Percentiles rank a stretch among this genome's conserved stretches.
These are phyloP conservation scores for Mycena rosella DNA, from an alignment of 768 basidiomycete genomes.

Conservation along the genomic window DNA sequence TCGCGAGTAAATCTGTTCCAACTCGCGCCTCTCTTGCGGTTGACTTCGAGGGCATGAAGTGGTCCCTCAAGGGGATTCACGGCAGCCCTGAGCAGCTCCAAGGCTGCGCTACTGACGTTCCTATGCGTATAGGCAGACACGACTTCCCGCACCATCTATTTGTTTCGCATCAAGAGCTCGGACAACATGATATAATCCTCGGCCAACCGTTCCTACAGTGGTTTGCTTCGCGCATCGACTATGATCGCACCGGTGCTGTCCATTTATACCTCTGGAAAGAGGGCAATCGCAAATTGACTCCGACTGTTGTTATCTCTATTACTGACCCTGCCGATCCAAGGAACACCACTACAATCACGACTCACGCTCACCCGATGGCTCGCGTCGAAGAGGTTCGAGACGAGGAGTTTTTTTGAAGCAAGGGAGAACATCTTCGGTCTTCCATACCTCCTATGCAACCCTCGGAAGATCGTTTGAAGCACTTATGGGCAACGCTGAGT, in stretches of 20 bases:
- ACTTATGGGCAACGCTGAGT: constrained; percentile 35
- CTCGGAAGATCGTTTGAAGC: constrained; percentile 36
- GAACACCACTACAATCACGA: constrained; percentile 2
- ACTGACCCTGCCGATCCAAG: constrained; percentile 19
- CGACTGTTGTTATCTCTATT: constrained; percentile 11
- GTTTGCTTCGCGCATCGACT: not conserved
- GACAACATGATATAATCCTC: not conserved
- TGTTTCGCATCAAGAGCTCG: not conserved
- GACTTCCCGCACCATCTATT: too few relatives aligned
- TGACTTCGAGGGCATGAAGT: constrained; percentile 28
- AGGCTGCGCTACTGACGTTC: constrained; percentile 23
- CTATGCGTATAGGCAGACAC: not conserved
- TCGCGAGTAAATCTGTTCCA: constrained; percentile 1
- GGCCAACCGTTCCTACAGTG: not conserved
- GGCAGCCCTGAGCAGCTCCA: constrained; percentile 23
- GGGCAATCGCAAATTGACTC: not conserved
- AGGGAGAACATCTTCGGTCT: constrained; percentile 7
- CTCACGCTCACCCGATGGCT: not conserved
- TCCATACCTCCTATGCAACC: constrained; percentile 23
- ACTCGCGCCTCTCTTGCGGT: not conserved
- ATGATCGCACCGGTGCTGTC: constrained; percentile 10
- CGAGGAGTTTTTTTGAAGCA: constrained; percentile 32
- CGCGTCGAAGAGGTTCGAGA: constrained; percentile 14
- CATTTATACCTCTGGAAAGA: constrained; percentile 17
- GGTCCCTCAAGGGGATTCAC: constrained; percentile 26